Evolutionary conservation across 2,329 filamentous ascomycete genomes (phyloP).

Genomic region (Nigrospora osmanthi): DNA sequence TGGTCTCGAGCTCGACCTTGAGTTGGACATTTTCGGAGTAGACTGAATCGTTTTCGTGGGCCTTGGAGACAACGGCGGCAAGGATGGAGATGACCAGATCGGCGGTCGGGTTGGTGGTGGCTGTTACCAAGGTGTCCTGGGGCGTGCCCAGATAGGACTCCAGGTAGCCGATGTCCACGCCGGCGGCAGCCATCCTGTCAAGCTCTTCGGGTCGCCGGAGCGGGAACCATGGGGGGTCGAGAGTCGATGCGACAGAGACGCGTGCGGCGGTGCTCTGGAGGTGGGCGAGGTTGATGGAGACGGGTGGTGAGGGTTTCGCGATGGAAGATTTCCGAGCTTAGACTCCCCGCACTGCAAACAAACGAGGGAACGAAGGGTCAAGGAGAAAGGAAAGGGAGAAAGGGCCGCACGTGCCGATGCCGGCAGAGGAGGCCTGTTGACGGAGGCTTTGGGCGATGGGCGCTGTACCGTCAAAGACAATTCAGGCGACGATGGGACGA

Average conservation of each 20-base stretch:
- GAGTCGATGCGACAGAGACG: background rate
- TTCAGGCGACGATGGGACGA: too few species aligned
- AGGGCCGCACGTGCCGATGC: background rate
- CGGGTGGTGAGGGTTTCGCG: background rate
- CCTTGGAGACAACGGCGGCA: constrained; percentile 66
- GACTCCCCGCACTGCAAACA: constrained; percentile 2
- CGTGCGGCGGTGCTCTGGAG: background rate
- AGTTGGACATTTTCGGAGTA: constrained; percentile 82
- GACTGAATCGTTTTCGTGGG: constrained; percentile 72
- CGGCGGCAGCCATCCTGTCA: constrained; percentile 49
- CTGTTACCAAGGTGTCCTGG: constrained; percentile 51
- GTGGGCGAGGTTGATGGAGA: background rate
- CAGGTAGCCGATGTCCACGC: constrained; percentile 64
- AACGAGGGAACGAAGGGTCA: background rate
- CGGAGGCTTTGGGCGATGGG: too few species aligned
- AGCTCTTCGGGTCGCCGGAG: constrained; percentile 6
- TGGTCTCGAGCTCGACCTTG: constrained; percentile 90
- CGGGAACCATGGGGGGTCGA: constrained; percentile 15
- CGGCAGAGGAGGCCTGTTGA: too few species aligned
- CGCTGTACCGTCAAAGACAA: too few species aligned
- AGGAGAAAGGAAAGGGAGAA: background rate
- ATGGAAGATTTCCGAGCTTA: background rate
- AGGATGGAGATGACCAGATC: constrained; percentile 74
- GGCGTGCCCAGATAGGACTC: constrained; percentile 64
- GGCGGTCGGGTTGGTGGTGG: constrained; percentile 62